Conservation (phyloP, 768 basidiomycete genomes). For the Panaeolus papilionaceus region DNA sequence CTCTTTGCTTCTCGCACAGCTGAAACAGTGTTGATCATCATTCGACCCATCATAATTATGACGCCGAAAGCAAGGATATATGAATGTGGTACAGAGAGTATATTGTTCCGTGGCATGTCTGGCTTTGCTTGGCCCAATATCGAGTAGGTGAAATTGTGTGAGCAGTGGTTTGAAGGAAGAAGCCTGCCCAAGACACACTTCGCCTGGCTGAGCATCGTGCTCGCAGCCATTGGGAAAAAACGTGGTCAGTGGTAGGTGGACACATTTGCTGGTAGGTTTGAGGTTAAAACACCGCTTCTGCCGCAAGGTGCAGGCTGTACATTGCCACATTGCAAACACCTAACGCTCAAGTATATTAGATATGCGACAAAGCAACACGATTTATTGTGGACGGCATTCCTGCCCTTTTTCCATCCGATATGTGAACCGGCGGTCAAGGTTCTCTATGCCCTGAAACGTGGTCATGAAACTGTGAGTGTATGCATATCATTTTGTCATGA, state of each 20-base stretch:
- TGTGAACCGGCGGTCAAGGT: not conserved
- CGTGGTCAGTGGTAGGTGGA: constrained; percentile 2
- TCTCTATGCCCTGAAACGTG: not conserved
- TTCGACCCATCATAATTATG: not conserved
- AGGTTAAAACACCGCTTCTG: not conserved
- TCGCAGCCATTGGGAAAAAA: constrained; percentile 1
- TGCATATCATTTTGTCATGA: not conserved
- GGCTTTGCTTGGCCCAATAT: not conserved
- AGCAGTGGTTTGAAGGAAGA: not conserved
- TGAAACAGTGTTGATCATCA: not conserved
- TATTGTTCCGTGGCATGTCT: not conserved
- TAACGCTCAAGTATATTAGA: not conserved
- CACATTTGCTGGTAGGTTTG: not conserved
- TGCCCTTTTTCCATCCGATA: not conserved
- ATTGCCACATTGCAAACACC: not conserved
- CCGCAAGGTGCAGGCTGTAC: not conserved
- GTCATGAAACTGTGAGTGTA: too few relatives aligned
- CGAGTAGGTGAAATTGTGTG: not conserved
- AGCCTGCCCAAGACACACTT: not conserved
- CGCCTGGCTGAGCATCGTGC: not conserved
- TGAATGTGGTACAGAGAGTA: not conserved
- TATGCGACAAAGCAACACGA: not conserved
- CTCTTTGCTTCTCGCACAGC: constrained; percentile 7
- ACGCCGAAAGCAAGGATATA: not conserved
- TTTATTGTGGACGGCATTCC: not conserved